Conservation (phyloP, 805 yeast genomes). For the Pichia deserticola region DNA sequence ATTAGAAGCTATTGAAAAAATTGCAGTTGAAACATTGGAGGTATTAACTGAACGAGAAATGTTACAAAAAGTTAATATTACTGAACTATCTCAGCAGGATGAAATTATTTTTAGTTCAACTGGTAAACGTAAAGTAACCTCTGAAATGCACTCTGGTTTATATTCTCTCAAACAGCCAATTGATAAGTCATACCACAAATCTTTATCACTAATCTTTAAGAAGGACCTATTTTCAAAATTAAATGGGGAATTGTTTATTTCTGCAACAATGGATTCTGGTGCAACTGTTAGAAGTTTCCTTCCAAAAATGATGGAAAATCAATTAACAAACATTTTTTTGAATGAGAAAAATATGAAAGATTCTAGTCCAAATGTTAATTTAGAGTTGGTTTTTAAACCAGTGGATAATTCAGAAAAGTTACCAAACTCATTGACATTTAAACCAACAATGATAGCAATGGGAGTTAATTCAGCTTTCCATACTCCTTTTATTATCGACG, state of each 20-base stretch:
- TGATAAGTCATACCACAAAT: not conserved
- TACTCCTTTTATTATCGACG: slow-evolving; percentile 16
- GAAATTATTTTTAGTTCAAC: slow-evolving; percentile 8
- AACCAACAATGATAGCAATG: slow-evolving; percentile 11
- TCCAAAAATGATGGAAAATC: slow-evolving; percentile 1
- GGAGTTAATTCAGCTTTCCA: slow-evolving; percentile 12
- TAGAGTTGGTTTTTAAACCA: not conserved
- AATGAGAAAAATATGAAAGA: not conserved
- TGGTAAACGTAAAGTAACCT: not conserved
- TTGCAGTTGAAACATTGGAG: slow-evolving; percentile 7
- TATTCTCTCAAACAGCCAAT: not conserved
- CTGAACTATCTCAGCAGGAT: slow-evolving; percentile 3
- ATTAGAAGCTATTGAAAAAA: slow-evolving; percentile 7
- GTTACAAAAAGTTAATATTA: not conserved
- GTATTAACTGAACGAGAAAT: slow-evolving; percentile 8
- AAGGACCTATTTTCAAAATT: slow-evolving; percentile 10
- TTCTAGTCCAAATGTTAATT: not conserved
- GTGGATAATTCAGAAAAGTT: not conserved
- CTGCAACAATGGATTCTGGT: not conserved
- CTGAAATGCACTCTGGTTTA: not conserved
- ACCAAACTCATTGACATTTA: slow-evolving; percentile 7
- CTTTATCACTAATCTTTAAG: not conserved
- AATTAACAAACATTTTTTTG: not conserved
- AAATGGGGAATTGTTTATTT: slow-evolving; percentile 5
- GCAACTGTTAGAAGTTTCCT: not conserved